Conservation (phyloP, 73 alveolate species). For the Durusdinium trenchii region DNA sequence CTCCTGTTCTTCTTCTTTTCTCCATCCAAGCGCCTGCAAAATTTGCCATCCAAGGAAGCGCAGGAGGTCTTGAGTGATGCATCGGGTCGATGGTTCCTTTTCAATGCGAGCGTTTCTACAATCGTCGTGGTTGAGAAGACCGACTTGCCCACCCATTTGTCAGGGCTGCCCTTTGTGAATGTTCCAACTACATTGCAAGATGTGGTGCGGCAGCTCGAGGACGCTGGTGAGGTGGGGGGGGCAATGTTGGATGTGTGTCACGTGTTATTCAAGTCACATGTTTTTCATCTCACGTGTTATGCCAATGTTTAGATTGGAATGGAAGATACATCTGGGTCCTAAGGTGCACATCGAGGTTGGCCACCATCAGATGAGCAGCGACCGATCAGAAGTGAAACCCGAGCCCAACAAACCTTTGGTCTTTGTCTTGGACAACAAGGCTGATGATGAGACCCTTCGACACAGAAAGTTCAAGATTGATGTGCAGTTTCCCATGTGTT, state of each 20-base stretch:
- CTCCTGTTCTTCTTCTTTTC: not conserved
- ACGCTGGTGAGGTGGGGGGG: slow-evolving; percentile 2
- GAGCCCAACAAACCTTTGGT: not conserved
- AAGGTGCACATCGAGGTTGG: not conserved
- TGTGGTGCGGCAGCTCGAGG: not conserved
- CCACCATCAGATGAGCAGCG: not conserved
- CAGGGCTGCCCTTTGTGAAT: not conserved
- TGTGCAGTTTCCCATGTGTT: too few relatives aligned
- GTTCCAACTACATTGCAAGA: not conserved
- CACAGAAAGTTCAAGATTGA: too few relatives aligned
- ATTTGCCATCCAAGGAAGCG: not conserved
- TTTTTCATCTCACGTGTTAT: not conserved
- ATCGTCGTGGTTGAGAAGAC: not conserved
- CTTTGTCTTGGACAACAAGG: not conserved
- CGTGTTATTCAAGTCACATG: too few relatives aligned
- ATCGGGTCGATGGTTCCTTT: not conserved
- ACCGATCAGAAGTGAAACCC: not conserved
- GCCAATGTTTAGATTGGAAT: too few relatives aligned
- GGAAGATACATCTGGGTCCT: not conserved
- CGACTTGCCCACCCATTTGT: not conserved
- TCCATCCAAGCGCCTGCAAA: not conserved
- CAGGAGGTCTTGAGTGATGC: not conserved
- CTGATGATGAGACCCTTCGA: not conserved
- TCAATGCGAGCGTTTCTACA: not conserved
- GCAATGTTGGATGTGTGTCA: too few relatives aligned